Evolutionary conservation across 352 stramenopile species (phyloP).

Genomic region (Phytophthora cryptogea): DNA sequence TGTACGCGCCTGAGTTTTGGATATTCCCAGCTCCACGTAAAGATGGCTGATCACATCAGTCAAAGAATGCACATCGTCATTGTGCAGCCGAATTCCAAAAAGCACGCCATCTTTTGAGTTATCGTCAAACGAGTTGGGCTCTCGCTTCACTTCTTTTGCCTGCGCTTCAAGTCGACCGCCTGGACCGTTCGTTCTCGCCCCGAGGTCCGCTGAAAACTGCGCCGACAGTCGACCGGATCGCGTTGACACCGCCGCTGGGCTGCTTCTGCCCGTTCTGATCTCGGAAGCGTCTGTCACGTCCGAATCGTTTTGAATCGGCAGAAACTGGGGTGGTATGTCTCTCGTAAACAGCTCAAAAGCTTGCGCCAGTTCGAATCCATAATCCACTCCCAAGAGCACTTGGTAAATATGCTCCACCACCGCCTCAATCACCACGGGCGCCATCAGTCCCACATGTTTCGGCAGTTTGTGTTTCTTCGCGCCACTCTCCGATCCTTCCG

Average conservation of each 20-base stretch:
- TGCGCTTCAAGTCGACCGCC: conserved; percentile 28
- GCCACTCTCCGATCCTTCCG: conserved; percentile 37
- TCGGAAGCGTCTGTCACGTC: conserved; percentile 37
- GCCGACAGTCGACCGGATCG: conserved; percentile 21
- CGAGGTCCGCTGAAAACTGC: conserved; percentile 27
- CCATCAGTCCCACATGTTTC: conserved; percentile 54
- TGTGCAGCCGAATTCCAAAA: conserved; percentile 80
- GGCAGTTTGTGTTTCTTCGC: conserved; percentile 67
- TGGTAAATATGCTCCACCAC: conserved; percentile 82
- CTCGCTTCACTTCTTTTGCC: conserved; percentile 25
- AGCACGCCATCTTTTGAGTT: conserved; percentile 16
- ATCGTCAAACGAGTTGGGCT: conserved; percentile 13
- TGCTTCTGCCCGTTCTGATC: conserved; percentile 1
- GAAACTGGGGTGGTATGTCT: conserved; percentile 50
- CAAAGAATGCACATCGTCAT: conserved; percentile 83
- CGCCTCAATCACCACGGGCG: conserved; percentile 71
- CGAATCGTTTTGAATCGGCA: conserved; percentile 43
- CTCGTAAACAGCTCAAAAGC: conserved; percentile 73
- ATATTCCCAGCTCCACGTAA: conserved; percentile 53
- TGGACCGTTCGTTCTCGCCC: conserved; percentile 26
- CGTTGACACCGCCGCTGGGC: conserved; percentile 6
- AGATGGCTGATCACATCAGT: conserved; percentile 77
- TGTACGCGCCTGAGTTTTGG: conserved; percentile 51
- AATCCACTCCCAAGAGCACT: conserved; percentile 62
- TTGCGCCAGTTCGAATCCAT: conserved; percentile 73